Conservation (phyloP, 441 rosid species). For the Gossypium davidsonii region DNA sequence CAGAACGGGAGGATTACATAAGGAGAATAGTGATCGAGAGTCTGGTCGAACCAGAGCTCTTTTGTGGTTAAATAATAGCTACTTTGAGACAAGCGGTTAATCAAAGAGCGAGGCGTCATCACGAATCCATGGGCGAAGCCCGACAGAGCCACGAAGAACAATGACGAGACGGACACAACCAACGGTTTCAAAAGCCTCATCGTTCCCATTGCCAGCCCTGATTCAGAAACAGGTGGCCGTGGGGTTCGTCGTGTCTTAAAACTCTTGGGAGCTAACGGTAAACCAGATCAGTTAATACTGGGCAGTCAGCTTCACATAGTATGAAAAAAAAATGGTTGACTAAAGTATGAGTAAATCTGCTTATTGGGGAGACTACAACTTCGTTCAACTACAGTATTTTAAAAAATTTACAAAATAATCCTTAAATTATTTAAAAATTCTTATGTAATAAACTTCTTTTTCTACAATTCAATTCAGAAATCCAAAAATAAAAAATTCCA, state of each 20-base stretch:
- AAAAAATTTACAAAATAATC: too few species aligned
- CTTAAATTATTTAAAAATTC: too few species aligned
- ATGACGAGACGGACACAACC: neutral
- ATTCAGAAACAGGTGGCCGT: neutral
- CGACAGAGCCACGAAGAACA: conserved; percentile 16
- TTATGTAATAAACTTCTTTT: too few species aligned
- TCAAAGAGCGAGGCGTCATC: conserved; percentile 30
- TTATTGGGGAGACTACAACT: too few species aligned
- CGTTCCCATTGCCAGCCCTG: neutral
- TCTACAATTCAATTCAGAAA: too few species aligned
- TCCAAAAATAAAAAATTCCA: too few species aligned
- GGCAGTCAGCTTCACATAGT: too few species aligned
- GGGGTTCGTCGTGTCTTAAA: neutral
- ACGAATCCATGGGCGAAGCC: conserved; percentile 30
- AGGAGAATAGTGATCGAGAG: conserved; percentile 77
- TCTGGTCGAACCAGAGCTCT: conserved; percentile 77
- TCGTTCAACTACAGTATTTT: too few species aligned
- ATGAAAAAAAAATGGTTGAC: too few species aligned
- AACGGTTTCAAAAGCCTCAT: conserved; percentile 10
- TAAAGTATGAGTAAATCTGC: too few species aligned
- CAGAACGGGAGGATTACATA: conserved; percentile 28
- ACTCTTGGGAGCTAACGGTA: neutral
- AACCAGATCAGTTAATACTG: neutral
- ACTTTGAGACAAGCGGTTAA: conserved; percentile 31
- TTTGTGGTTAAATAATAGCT: conserved; percentile 53